Percentiles rank a stretch among this genome's conserved stretches.
phyloP scores from a whole-genome alignment of 306 rosid species.

The Cucurbita pepo region DNA sequence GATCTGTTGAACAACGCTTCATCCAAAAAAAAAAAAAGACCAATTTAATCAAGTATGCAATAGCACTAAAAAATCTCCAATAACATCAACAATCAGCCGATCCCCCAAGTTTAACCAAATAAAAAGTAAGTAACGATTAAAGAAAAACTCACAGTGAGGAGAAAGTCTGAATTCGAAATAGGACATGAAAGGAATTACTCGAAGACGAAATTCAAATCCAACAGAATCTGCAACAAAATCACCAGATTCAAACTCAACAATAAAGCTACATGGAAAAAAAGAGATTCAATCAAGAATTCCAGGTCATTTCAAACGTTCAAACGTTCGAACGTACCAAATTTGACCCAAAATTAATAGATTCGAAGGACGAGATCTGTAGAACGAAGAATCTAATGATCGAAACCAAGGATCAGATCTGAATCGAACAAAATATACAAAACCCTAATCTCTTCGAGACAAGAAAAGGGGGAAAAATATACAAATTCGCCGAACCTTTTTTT shows the following conservation, averaged over 20 bases:
- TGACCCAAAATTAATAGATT: background rate
- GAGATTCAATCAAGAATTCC: background rate
- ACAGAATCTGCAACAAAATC: constrained; percentile 17
- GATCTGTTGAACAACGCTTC: constrained; percentile 57
- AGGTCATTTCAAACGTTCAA: background rate
- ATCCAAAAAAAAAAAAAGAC: constrained; percentile 3
- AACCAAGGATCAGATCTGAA: constrained; percentile 43
- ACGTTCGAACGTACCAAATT: constrained; percentile 7
- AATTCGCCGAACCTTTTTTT: background rate
- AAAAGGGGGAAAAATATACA: background rate
- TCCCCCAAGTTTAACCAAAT: background rate
- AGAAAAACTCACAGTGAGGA: constrained; percentile 39
- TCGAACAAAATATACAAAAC: constrained; percentile 15
- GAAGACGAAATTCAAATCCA: constrained; percentile 20
- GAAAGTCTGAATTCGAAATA: constrained; percentile 37
- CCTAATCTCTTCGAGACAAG: constrained; percentile 18
- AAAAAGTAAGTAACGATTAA: background rate
- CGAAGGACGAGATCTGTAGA: constrained; percentile 20
- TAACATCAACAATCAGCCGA: background rate
- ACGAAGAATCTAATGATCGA: constrained; percentile 5
- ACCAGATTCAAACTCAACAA: constrained; percentile 8
- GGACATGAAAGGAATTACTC: constrained; percentile 44
- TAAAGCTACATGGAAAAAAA: background rate
- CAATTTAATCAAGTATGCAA: background rate
- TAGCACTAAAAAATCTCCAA: background rate